Base-by-base conservation (phyloP, 2,329 filamentous ascomycete species). In the Hortaea sp. region DNA sequence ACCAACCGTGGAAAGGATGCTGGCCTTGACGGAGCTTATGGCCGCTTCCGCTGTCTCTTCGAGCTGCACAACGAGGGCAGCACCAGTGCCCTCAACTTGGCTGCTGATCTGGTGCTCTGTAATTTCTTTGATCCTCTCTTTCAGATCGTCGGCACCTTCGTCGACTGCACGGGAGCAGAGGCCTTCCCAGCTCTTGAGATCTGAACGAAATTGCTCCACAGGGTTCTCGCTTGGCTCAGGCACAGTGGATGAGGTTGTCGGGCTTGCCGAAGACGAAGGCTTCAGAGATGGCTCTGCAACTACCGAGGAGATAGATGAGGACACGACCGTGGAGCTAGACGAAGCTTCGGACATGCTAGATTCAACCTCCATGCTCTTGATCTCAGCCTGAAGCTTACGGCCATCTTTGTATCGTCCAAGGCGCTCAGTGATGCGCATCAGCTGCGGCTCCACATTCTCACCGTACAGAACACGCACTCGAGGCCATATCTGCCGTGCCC, bases 401-500 rank as follows among this genome's bases (percentile, higher is more conserved):
- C 78, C 78, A 56, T 77, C 75, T 53, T 74, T 81, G 66, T 88
- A 86, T 41, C 84, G 75, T 37, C 88, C 89, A 7, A 98, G 76
- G 40, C 89, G 82, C 69, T 95, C 85, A 9, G 87, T 86, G 58
- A 98, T 97, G 58, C 88, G 87, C 47, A 90, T 78, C 10, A 98
- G 75, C 66, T 98, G 94, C 10, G 94, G 94, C 68, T 97, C 89
- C 3, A 98, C 89, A 57, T 94, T 95, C 60, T 95, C 82, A 7
- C 82, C 78, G 60, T 97, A 97, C 5, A 95, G 69, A 10, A 85
- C 75, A 28, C 84, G 80, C 7, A 95, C 52, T 53, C 84, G 82
- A 1, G 90, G 90, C 83, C 86, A 92, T 11, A 97, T 71, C 1
- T 81, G 82, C 41, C 79, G 78, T 48, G 88, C 79, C 31, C 94